A percentile compares a stretch with the other conserved stretches of the same genome.
phyloP scores from a whole-genome alignment of 768 basidiomycete species.

The Sistotremastrum niveocremeum region DNA sequence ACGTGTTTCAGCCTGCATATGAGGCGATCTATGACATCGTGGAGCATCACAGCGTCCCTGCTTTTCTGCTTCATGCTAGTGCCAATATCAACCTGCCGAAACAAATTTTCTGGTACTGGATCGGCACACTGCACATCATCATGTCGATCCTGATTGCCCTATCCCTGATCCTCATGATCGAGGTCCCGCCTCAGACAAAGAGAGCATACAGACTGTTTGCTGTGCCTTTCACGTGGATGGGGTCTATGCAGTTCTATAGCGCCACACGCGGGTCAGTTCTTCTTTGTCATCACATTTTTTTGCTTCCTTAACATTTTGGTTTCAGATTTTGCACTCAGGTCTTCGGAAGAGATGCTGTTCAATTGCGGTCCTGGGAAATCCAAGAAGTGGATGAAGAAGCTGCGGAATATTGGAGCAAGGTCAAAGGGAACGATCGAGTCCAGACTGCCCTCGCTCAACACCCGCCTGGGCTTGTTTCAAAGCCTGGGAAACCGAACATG shows the following conservation, averaged over 20 bases:
- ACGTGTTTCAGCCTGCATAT: conserved; percentile 24
- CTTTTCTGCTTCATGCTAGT: conserved; percentile 20
- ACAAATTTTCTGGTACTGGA: conserved; percentile 21
- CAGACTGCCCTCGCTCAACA: too few relatives aligned
- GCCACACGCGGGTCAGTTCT: conserved; percentile 20
- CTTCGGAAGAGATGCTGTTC: conserved; percentile 20
- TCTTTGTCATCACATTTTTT: not conserved
- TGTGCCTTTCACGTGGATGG: conserved; percentile 17
- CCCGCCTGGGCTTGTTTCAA: too few relatives aligned
- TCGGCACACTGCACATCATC: conserved; percentile 15
- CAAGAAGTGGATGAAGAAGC: conserved; percentile 18
- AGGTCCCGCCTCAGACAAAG: conserved; percentile 13
- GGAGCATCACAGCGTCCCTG: conserved; percentile 17
- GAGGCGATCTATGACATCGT: conserved; percentile 20
- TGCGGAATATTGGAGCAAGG: not conserved
- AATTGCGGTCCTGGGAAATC: conserved; percentile 28
- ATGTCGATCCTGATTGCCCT: conserved; percentile 17
- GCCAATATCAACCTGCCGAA: conserved; percentile 24
- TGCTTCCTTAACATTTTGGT: not conserved
- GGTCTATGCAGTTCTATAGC: conserved; percentile 20
- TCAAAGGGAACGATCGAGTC: too few relatives aligned
- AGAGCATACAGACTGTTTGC: conserved; percentile 22
- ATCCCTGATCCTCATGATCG: conserved; percentile 16
- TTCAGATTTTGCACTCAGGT: conserved; percentile 22
- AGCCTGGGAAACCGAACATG: too few relatives aligned